Percentiles rank a stretch among this genome's conserved stretches.
phyloP scores from a whole-genome alignment of 495 filamentous ascomycete species.

The Eremomyces bilateralis region DNA sequence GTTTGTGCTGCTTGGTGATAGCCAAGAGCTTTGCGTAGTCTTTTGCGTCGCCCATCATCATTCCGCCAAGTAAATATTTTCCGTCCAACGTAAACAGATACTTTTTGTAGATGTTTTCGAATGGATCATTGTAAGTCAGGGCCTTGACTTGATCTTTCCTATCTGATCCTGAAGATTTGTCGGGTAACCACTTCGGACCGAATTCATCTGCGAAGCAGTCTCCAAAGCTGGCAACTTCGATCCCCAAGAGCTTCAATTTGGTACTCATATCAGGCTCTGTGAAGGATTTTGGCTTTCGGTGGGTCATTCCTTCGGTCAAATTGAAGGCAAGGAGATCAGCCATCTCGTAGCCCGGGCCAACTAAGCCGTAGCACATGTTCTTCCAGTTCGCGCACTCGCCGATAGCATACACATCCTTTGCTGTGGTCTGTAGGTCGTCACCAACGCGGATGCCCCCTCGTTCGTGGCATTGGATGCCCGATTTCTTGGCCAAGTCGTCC shows the following conservation, averaged over 20 bases:
- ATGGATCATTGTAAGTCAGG: conserved; percentile 81
- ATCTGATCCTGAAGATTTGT: conserved; percentile 39
- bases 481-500: conserved; percentile 53
- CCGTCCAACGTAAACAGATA: conserved; percentile 85
- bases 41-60: conserved; percentile 95
- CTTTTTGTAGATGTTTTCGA: conserved; percentile 89
- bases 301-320: conserved; percentile 58
- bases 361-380: conserved; percentile 78
- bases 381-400: conserved; percentile 94
- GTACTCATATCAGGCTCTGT: conserved; percentile 81
- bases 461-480: conserved; percentile 53
- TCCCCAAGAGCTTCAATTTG: conserved; percentile 79
- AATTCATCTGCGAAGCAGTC: conserved; percentile 92
- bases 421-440: conserved; percentile 46
- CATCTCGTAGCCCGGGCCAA: conserved; percentile 91
- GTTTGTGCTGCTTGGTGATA: conserved; percentile 73
- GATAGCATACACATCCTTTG: conserved; percentile 64
- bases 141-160: conserved; percentile 42
- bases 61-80: conserved; percentile 80
- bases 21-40: conserved; percentile 90
- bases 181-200: conserved; percentile 69
- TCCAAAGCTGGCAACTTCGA: conserved; percentile 88
- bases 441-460: conserved; percentile 64
- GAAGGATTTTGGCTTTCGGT: conserved; percentile 47
- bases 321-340: conserved; percentile 92